Evolutionary conservation across 208 protist species (phyloP).

Genomic region (Tritrichomonas musculus): DNA sequence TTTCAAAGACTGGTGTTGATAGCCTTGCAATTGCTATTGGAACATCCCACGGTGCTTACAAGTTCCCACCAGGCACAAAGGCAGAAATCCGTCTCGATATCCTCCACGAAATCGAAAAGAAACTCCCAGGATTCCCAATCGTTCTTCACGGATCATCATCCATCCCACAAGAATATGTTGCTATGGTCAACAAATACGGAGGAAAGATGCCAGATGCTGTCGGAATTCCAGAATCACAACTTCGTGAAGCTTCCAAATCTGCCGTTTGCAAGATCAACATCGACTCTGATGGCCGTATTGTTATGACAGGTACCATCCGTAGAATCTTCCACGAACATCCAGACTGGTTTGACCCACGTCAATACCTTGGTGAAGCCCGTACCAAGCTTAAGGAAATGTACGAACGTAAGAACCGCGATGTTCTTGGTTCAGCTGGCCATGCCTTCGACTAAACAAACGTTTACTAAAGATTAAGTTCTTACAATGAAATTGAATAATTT

Average conservation of each 20-base stretch:
- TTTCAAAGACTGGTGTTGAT: conserved; percentile 49
- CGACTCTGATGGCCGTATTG: conserved; percentile 51
- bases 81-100: conserved; percentile 44
- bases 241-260: conserved; percentile 38
- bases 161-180: conserved; percentile 40
- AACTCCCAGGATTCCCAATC: conserved; percentile 31
- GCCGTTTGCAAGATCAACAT: conserved; percentile 40
- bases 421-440: background rate
- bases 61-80: conserved; percentile 46
- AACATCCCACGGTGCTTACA: conserved; percentile 57
- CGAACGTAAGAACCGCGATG: background rate
- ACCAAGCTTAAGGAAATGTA: conserved; percentile 12
- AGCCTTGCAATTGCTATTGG: conserved; percentile 53
- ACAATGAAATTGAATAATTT: too few species aligned
- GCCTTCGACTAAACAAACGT: conserved; percentile 12
- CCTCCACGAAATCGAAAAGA: conserved; percentile 38
- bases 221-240: conserved; percentile 45
- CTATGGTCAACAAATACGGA: conserved; percentile 51
- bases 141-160: conserved; percentile 11
- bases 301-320: conserved; percentile 49
- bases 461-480: too few species aligned
- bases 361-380: conserved; percentile 45
- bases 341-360: conserved; percentile 32
- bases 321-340: background rate
- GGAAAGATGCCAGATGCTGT: conserved; percentile 47